Conservation (phyloP, 495 filamentous ascomycete species). For the Lentithecium fluviatile region DNA sequence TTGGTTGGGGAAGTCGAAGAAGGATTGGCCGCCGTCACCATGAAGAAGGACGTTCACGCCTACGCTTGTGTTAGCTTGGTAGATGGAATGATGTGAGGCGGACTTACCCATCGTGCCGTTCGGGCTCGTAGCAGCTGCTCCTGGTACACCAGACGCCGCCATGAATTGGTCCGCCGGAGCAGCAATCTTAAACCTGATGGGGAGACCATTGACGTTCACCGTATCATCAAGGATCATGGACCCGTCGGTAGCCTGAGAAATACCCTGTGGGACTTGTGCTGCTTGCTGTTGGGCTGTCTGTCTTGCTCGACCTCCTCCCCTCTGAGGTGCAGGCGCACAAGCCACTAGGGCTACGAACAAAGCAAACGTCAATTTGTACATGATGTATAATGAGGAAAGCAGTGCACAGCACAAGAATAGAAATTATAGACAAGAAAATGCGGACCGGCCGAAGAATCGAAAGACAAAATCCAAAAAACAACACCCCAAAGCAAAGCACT, state of each 20-base stretch:
- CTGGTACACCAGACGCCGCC: conserved; percentile 43
- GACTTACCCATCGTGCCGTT: conserved; percentile 43
- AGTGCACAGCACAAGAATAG: conserved; percentile 23
- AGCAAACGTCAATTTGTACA: conserved; percentile 15
- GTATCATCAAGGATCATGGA: conserved; percentile 51
- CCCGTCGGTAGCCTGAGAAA: conserved; percentile 47
- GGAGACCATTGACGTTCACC: conserved; percentile 48
- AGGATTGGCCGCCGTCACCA: conserved; percentile 57
- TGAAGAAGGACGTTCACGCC: conserved; percentile 50
- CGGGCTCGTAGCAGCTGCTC: conserved; percentile 39
- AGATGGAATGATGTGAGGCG: background rate
- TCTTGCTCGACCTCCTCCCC: conserved; percentile 4
- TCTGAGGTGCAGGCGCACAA: conserved; percentile 12
- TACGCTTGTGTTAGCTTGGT: background rate
- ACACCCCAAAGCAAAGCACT: background rate
- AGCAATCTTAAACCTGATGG: conserved; percentile 50
- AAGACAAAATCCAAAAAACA: background rate
- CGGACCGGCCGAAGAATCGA: conserved; percentile 25
- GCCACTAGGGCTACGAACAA: conserved; percentile 5
- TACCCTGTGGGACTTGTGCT: conserved; percentile 40
- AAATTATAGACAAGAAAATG: conserved; percentile 19
- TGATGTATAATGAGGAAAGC: background rate
- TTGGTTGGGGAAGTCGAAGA: conserved; percentile 57
- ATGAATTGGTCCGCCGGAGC: conserved; percentile 51
- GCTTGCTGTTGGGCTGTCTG: conserved; percentile 45